Base-by-base conservation (phyloP, 2,329 filamentous ascomycete species). In the Cercospora berteroae region DNA sequence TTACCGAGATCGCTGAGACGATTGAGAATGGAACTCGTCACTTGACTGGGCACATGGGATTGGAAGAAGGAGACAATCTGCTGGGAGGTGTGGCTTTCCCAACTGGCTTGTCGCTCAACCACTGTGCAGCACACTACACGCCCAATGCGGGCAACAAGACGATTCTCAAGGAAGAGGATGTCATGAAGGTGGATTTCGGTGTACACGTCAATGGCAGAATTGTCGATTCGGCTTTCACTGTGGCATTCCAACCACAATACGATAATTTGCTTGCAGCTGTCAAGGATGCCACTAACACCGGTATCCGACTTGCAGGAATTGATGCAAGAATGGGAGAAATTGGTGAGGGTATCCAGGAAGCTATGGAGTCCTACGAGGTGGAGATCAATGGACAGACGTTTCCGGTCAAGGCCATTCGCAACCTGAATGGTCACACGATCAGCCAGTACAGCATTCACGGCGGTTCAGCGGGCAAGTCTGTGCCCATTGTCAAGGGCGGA, bases 101-200 rank as follows among this genome's bases (percentile, higher is more conserved):
- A 0, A 86, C 84, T 3, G 85, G 85, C 0, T 72, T 87, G 25
- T 83, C 80, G 66, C 72, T 87, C 63, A 86, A 87, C 70, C 80
- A 87, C 69, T 78, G 81, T 50, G 84, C 81, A 13, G 85, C 85
- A 6, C 85, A 87, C 75, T 87, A 81, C 72, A 86, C 84, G 1
- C 85, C 85, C 6, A 87, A 86, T 71, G 82, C 85, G 1, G 84
- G 85, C 1, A 81, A 85, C 75, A 89, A 88, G 79, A 92, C 93
- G 77, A 86, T 90, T 74, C 80, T 93, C 36, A 82, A 95, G 67
- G 83, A 90, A 75, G 85, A 87, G 69, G 91, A 96, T 76, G 91
- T 96, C 39, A 86, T 94, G 85, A 94, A 92, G 79, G 88, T 94
- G 7, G 91, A 94, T 75, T 91, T 93, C 74, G 91, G 91, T 59